A percentile compares a stretch with the other conserved stretches of the same genome.
Conservation (phyloP, 2,329 filamentous ascomycete genomes). For the Diaporthe vaccinii region DNA sequence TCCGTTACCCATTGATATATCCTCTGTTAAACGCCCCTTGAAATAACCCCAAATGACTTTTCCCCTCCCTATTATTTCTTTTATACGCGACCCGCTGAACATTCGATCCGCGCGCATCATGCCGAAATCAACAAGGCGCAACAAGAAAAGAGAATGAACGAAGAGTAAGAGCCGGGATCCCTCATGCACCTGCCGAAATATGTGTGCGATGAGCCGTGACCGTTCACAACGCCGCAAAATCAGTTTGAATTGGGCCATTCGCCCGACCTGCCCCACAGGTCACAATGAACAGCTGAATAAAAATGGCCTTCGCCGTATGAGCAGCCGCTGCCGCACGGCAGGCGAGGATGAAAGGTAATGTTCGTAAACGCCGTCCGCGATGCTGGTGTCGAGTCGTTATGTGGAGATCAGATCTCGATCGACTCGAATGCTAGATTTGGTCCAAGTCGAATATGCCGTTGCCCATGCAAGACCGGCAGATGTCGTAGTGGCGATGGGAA, state of each 20-base stretch:
- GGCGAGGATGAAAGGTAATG: slow-evolving; percentile 10
- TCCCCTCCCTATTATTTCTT: slow-evolving; percentile 30
- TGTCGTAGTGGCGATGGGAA: slow-evolving; percentile 19
- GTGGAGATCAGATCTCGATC: slow-evolving; percentile 18
- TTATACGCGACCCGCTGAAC: slow-evolving; percentile 15
- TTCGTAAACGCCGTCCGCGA: slow-evolving; percentile 33
- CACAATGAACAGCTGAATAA: neutral
- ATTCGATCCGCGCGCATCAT: slow-evolving; percentile 1
- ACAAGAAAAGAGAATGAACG: neutral
- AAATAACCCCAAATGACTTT: slow-evolving; percentile 28
- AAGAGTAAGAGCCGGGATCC: neutral
- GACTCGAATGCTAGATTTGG: slow-evolving; percentile 33
- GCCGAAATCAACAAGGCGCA: neutral
- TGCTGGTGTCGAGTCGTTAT: slow-evolving; percentile 28
- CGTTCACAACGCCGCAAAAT: slow-evolving; percentile 22
- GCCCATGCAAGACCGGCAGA: neutral
- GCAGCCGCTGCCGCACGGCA: neutral
- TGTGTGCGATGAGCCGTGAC: slow-evolving; percentile 6
- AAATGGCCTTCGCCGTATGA: slow-evolving; percentile 14
- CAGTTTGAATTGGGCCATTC: slow-evolving; percentile 1
- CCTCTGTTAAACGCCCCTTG: slow-evolving; percentile 38
- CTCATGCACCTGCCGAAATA: slow-evolving; percentile 12
- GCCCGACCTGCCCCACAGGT: neutral
- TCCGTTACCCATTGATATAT: slow-evolving; percentile 30
- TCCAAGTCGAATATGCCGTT: slow-evolving; percentile 16